Conservation (phyloP, 345 rosid genomes). For the Salix caprea region DNA sequence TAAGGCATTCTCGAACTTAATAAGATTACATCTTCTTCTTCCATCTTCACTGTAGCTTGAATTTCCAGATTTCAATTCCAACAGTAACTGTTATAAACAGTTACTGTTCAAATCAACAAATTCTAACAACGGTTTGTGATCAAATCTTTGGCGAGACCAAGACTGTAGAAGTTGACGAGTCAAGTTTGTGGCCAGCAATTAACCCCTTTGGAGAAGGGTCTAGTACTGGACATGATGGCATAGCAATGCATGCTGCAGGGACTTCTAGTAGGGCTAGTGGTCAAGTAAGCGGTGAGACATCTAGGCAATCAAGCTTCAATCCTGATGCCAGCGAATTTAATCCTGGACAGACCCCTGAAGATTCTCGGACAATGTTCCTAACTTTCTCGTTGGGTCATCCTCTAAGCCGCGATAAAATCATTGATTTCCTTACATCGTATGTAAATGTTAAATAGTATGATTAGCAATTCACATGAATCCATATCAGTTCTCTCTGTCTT, state of each 20-base stretch:
- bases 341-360: constrained; percentile 15
- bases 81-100: too few relatives aligned
- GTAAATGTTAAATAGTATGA: background rate
- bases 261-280: background rate
- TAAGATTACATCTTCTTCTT: too few relatives aligned
- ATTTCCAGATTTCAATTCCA: too few relatives aligned
- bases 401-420: constrained; percentile 25
- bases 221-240: too few relatives aligned
- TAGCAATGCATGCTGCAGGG: too few relatives aligned
- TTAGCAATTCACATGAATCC: background rate
- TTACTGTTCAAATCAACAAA: too few relatives aligned
- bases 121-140: too few relatives aligned
- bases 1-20: too few relatives aligned
- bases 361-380: constrained; percentile 25
- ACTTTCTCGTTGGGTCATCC: constrained; percentile 38
- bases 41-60: too few relatives aligned
- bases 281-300: background rate
- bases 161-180: constrained; percentile 31
- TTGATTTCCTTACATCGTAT: constrained; percentile 24
- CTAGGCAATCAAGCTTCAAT: constrained; percentile 5
- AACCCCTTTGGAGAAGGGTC: background rate
- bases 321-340: constrained; percentile 15
- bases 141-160: constrained; percentile 26
- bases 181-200: constrained; percentile 15
- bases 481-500: background rate